Base-by-base conservation (phyloP, 1,139 yeast genomes). In the Geotrichum klebahnii region DNA sequence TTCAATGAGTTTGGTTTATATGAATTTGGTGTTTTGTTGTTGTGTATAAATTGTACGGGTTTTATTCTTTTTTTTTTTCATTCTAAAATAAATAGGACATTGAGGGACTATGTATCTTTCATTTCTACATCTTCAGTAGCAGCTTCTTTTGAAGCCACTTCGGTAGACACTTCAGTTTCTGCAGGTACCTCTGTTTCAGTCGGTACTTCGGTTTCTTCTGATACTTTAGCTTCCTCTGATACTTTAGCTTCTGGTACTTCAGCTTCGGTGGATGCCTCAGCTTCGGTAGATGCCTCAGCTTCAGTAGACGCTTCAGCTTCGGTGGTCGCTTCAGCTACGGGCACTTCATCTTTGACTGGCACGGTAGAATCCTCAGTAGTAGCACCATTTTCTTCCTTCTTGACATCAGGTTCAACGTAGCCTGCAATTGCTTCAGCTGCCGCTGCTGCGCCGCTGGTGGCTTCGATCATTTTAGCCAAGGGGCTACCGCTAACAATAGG, bases 391-490 rank as follows among this genome's bases (percentile, higher is more conserved):
- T n/a, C n/a, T n/a, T n/a, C n/a, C n/a, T n/a, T n/a, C n/a, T n/a
- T n/a, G n/a, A n/a, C n/a, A n/a, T n/a, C n/a, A n/a, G n/a, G n/a
- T n/a, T n/a, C n/a, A n/a, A n/a, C n/a, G n/a, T n/a, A n/a, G n/a
- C n/a, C n/a, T n/a, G n/a, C n/a, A n/a, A n/a, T n/a, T n/a, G n/a
- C n/a, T n/a, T n/a, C n/a, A n/a, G n/a, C n/a, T n/a, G n/a, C n/a
- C n/a, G n/a, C n/a, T n/a, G n/a, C n/a, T 14, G 22, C 22, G n/a
- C 36, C 36, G 12, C 44, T 41, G 29, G 36, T 31, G 2, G 44
- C 44, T 29, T 41, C 44, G 12, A 41, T 41, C 17, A 41, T 17
- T 20, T 41, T 41, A 28, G 44, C 44, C 17, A 31, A 32, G n/a
- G 36, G 36, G 24, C 44, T 41, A 19, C 44, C 44, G 20, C 44